Evolutionary conservation across 768 basidiomycete genomes (phyloP), one percentile per base, ranked within the genome.

Genomic region (Russula dissimulans): DNA sequence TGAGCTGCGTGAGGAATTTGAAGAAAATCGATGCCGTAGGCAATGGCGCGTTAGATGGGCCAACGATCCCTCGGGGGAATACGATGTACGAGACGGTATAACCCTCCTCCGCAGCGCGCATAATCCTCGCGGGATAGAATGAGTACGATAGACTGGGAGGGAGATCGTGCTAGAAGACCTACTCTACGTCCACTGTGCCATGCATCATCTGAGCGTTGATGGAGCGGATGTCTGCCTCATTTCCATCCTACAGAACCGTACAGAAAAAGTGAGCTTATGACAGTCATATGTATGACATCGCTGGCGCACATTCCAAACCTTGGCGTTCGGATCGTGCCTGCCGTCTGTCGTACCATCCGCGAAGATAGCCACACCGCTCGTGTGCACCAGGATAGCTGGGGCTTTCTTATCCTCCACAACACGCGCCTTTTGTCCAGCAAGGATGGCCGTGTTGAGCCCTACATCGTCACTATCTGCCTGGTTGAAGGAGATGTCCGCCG

Each of bases 301-400:
- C 10, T 5, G 31, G 41, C 62, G 11, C 29, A 63, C 62, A 26
- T 60, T 56, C 62, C 59, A 63, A 5, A 55, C 32, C 17, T 60
- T 63, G 47, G 26, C 31, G 3, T 46, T 17, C 0, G 59, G 48
- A 9, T 61, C 54, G 32, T 49, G 43, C 47, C 46, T 63, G 17
- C 62, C 62, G 8, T 61, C 62, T 14, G 15, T 54, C 11, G n/a
- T 32, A 10, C 22, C 43, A 41, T 56, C 59, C 26, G 39, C 4
- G 26, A 60, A 61, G 3, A 55, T 53, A 6, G 48, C 62, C 12
- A 56, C 49, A 26, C 62, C 62, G 9, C 62, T 63, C 29, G 59
- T 60, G 36, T 63, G 62, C 2, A 63, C 26, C 12, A 61, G 26
- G 47, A 44, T 39, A 9, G 48, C 48, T 9, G 46, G 52, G 9